Base-by-base conservation (phyloP, 169 alveolate genomes). In the Amoebophrya sp. region DNA sequence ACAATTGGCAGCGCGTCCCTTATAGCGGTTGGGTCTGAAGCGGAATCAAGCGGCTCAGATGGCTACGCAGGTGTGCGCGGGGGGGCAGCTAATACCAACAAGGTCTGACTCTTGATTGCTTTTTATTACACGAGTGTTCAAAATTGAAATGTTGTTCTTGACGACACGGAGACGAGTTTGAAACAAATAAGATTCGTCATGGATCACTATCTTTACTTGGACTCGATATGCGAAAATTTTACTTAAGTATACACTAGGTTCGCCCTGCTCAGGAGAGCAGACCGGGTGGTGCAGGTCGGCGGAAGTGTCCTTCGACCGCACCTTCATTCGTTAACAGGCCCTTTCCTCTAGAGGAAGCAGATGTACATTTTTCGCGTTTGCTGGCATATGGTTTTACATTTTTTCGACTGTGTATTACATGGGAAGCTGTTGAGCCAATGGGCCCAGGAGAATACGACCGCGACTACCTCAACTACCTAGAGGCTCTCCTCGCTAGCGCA, bases 351-450 rank as follows among this genome's bases (percentile, higher is more conserved):
- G 14, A 2, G 83, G 92, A 90, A 54, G 92, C 92, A 3, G 92
- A 90, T 41, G 92, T n/a, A 24, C 92, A 90, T 29, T 41, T 90
- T 29, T 41, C 53, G 34, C 77, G 92, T 6, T 41, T 90, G 78
- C 92, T 53, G 41, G 92, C 92, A 40, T 41, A 36, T 40, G 92
- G 92, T 0, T 65, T 90, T 78, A 90, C 92, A 0, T 90, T 90
- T 41, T 90, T 90, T 33, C 92, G 92, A 12, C 12, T 90, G 39
- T 0, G 38, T 24, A 54, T 90, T 3, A 90, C 83, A 0, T 90
- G 92, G 92, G 92, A 90, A 33, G 92, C 92, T 3, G 41, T 90
- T 40, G 92, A 90, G 92, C 92, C 92, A 2, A 39, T 23, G 33
- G 41, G 41, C 41, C 78, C 92, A 24, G 92, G 78, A 6, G 78